Base-by-base conservation (phyloP, 192 early-diverging fungal genomes). In the Podila horticola region DNA sequence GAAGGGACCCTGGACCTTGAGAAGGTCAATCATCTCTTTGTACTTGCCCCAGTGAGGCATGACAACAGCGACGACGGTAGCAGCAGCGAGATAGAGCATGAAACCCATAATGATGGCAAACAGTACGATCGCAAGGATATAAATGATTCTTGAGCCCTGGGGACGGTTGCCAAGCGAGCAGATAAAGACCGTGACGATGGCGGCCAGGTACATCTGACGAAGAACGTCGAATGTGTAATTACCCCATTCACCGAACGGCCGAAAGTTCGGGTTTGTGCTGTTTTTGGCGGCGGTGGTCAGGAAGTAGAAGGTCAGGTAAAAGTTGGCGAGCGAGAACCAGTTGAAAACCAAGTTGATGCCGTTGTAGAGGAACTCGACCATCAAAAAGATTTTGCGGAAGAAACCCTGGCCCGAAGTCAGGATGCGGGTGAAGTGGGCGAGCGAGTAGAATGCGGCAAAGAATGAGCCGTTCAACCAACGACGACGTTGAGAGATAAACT, bases 401-500 rank as follows among this genome's bases (percentile, higher is more conserved):
- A 92, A 77, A 52, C 83, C 84, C 84, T 97, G 96, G 36, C 91
- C 89, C 1, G 92, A 91, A 30, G 88, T 70, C 73, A 92, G 90
- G 74, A 97, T 88, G 51, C 90, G 86, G 76, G 85, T 87, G 86
- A 90, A 96, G 82, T 96, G 92, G 7, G 84, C 86, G 29, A 94
- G 71, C 0, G 95, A 92, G 83, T 97, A 95, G 71, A 97, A 88
- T 41, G 90, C 91, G 2, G 96, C 96, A 88, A 97, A 97, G 90
- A 95, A 95, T 17, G 93, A 94, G 19, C 96, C 96, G 84, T 97
- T 97, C 66, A 94, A 89, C 96, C 96, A 97, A 70, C 96, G 89
- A 66, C 96, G 92, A 65, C 96, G 91, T 84, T 97, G 96, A 34
- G 93, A 95, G 61, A 97, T 96, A 57, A 97, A 92, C 84, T 97